Evolutionary conservation across 352 stramenopile genomes (phyloP).

Genomic region (Globisporangium splendens): DNA sequence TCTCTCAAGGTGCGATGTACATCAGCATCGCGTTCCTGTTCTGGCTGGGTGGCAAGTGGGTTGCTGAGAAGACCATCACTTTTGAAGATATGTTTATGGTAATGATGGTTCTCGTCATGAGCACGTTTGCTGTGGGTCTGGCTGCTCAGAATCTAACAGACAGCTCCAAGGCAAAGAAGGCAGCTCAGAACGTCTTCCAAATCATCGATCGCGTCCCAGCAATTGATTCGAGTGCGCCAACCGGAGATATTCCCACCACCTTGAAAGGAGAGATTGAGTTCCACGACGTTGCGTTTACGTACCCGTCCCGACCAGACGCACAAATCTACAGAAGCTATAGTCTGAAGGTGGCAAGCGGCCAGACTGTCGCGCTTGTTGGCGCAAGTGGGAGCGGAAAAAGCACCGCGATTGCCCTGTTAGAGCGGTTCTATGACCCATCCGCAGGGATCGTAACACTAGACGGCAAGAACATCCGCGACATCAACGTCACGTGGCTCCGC

Average conservation of each 20-base stretch:
- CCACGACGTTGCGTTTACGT: slow-evolving; percentile 31
- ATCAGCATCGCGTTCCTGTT: slow-evolving; percentile 68
- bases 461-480: slow-evolving; percentile 44
- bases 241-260: slow-evolving; percentile 11
- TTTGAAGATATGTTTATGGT: slow-evolving; percentile 77
- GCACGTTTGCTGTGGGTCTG: slow-evolving; percentile 24
- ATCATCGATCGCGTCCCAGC: slow-evolving; percentile 27
- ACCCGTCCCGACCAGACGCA: slow-evolving; percentile 40
- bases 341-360: slow-evolving; percentile 44
- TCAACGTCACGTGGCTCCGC: slow-evolving; percentile 51
- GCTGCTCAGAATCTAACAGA: slow-evolving; percentile 20
- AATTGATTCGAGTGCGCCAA: slow-evolving; percentile 19
- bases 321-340: slow-evolving; percentile 65
- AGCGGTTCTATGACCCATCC: slow-evolving; percentile 68
- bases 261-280: slow-evolving; percentile 36
- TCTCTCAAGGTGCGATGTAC: slow-evolving; percentile 71
- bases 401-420: slow-evolving; percentile 69
- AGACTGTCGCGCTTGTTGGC: slow-evolving; percentile 19
- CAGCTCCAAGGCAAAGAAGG: slow-evolving; percentile 23
- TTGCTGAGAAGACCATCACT: slow-evolving; percentile 42
- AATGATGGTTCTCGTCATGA: slow-evolving; percentile 68
- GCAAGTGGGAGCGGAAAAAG: slow-evolving; percentile 80
- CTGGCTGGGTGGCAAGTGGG: slow-evolving; percentile 57
- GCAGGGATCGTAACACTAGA: slow-evolving; percentile 35
- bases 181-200: slow-evolving; percentile 26